Conservation (phyloP, 2,329 filamentous ascomycete species). For the Trichoderma afroharzianum region DNA sequence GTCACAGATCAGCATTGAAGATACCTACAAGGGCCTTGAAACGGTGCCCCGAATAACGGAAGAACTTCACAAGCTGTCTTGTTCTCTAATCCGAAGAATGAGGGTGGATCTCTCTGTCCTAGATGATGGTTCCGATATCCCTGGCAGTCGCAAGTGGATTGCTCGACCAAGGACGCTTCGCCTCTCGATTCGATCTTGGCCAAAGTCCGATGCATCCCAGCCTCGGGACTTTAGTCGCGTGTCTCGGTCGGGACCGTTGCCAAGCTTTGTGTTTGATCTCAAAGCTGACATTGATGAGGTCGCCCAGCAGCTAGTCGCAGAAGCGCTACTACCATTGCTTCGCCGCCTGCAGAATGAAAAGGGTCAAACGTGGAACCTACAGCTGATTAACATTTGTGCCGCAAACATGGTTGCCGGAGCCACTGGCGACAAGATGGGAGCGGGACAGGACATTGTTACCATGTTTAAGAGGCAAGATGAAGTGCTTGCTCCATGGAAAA, state of each 20-base stretch:
- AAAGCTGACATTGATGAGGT: conserved; percentile 55
- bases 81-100: conserved; percentile 74
- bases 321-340: conserved; percentile 69
- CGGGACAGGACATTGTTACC: conserved; percentile 71
- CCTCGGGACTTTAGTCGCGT: conserved; percentile 62
- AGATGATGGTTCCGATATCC: conserved; percentile 36
- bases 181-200: conserved; percentile 67
- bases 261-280: conserved; percentile 68
- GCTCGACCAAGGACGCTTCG: conserved; percentile 79
- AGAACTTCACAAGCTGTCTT: conserved; percentile 65
- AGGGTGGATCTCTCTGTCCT: conserved; percentile 66
- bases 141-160: conserved; percentile 56
- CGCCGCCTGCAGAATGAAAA: conserved; percentile 67
- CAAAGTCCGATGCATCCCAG: conserved; percentile 38
- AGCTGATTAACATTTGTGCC: conserved; percentile 80
- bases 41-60: conserved; percentile 59
- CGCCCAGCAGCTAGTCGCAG: conserved; percentile 65
- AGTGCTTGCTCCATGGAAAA: conserved; percentile 63
- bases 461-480: conserved; percentile 80
- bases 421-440: conserved; percentile 46
- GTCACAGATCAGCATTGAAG: conserved; percentile 89
- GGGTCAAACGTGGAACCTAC: conserved; percentile 68
- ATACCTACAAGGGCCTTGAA: conserved; percentile 76
- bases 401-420: conserved; percentile 72
- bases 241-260: conserved; percentile 72